Conservation (phyloP, 1,284 basidiomycete species). For the Cryptococcus sp. region DNA sequence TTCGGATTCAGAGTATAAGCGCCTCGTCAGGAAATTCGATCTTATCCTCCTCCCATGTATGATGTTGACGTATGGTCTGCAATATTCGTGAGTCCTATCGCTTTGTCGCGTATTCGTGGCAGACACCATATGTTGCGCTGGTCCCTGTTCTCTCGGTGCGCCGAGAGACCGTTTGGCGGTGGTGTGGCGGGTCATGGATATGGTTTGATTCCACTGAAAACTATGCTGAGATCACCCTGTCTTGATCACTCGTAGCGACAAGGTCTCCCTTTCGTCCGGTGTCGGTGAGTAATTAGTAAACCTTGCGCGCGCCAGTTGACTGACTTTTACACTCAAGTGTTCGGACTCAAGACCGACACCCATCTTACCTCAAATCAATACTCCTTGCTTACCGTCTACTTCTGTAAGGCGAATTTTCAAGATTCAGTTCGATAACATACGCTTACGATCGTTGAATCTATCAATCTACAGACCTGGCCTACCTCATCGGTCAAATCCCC, state of each 20-base stretch:
- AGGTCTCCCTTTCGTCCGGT: slow-evolving; percentile 17
- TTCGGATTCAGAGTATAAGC: slow-evolving; percentile 14
- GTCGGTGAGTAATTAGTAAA: slow-evolving; percentile 7
- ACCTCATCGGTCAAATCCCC: slow-evolving; percentile 29
- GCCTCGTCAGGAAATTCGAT: slow-evolving; percentile 19
- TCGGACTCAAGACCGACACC: slow-evolving; percentile 32
- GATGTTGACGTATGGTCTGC: slow-evolving; percentile 19
- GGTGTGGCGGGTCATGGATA: no score
- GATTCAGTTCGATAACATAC: background rate
- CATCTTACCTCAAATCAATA: slow-evolving; percentile 30
- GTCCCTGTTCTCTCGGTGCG: no score
- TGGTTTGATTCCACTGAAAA: no score
- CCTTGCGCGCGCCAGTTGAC: background rate
- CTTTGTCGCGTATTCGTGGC: background rate
- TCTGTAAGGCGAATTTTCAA: slow-evolving; percentile 22
- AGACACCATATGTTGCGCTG: background rate
- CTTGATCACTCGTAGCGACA: background rate
- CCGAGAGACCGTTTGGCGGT: background rate
- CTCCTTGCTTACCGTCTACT: slow-evolving; percentile 28
- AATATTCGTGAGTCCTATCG: slow-evolving; percentile 11
- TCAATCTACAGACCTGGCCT: slow-evolving; percentile 20
- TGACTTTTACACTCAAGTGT: slow-evolving; percentile 11
- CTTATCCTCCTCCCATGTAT: slow-evolving; percentile 16
- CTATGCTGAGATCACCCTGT: no score
- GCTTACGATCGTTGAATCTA: background rate